phyloP scores from a whole-genome alignment of 192 early-diverging fungal species.

The Backusella parvicylindrica region DNA sequence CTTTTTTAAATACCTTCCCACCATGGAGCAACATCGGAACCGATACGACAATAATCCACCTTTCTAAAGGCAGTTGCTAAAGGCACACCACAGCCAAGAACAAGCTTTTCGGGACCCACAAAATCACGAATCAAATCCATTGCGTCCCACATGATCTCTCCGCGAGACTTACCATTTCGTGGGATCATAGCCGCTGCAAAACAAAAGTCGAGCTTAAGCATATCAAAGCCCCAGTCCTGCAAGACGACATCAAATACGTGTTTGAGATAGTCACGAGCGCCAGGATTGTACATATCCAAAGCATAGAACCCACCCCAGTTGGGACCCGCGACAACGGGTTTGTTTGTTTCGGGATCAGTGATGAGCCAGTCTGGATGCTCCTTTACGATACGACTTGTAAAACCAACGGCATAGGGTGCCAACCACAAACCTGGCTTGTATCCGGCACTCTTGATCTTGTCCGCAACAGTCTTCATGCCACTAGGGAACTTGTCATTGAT shows the following conservation, averaged over 20 bases:
- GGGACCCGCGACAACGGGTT: constrained; percentile 29
- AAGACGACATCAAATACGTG: constrained; percentile 41
- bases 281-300: constrained; percentile 42
- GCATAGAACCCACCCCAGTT: constrained; percentile 44
- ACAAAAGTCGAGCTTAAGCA: constrained; percentile 50
- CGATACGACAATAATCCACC: constrained; percentile 49
- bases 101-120: constrained; percentile 36
- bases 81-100: constrained; percentile 49
- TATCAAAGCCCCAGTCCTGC: constrained; percentile 44
- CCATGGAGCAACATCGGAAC: constrained; percentile 42
- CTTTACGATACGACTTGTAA: constrained; percentile 35
- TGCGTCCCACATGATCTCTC: constrained; percentile 50
- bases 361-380: constrained; percentile 47
- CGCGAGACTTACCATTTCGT: constrained; percentile 40
- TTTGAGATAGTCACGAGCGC: constrained; percentile 34
- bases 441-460: constrained; percentile 31
- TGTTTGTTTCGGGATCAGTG: constrained; percentile 16
- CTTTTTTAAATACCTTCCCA: constrained; percentile 37
- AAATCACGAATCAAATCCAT: constrained; percentile 42
- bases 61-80: constrained; percentile 41
- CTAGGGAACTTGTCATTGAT: constrained; percentile 42
- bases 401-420: constrained; percentile 42
- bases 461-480: constrained; percentile 39
- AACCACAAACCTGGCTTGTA: constrained; percentile 45
- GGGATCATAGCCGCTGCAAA: constrained; percentile 48